A percentile compares a stretch with the other conserved stretches of the same genome.
Evolutionary conservation across 2,329 filamentous ascomycete species (phyloP).

Genomic region (Trichoderma pleuroti): DNA sequence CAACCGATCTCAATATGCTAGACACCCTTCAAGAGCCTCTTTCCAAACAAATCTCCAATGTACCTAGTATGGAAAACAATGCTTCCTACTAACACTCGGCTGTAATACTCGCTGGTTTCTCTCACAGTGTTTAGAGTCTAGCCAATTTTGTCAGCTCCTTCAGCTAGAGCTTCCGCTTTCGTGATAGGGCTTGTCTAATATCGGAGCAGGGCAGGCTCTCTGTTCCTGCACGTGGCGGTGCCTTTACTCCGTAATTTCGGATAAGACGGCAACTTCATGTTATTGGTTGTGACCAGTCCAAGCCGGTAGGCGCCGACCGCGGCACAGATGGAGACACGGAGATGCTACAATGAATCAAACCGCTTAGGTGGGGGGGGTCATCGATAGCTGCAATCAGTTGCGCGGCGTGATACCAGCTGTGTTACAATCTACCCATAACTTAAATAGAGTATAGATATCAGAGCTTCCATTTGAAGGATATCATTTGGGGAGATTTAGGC

Average conservation of each 20-base stretch:
- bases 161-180: slow-evolving; percentile 8
- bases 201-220: neutral
- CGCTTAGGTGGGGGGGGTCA: neutral
- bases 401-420: neutral
- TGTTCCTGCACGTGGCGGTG: slow-evolving; percentile 5
- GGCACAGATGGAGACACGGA: neutral
- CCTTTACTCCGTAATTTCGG: slow-evolving; percentile 5
- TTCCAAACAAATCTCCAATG: neutral
- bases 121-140: neutral
- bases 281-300: neutral
- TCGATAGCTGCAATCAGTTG: neutral
- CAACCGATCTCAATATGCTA: neutral
- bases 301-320: neutral
- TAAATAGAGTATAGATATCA: neutral
- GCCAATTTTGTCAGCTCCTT: slow-evolving; percentile 5
- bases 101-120: neutral
- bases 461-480: neutral
- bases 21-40: neutral
- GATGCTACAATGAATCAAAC: slow-evolving; percentile 1
- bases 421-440: neutral
- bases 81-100: neutral
- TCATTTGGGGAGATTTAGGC: neutral
- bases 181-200: neutral
- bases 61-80: neutral
- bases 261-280: neutral